A percentile compares a stretch with the other conserved stretches of the same genome.
These are phyloP conservation scores for Berkeleyomyces rouxiae DNA, from an alignment of 2,329 filamentous ascomycete species.

Conservation along the genomic window DNA sequence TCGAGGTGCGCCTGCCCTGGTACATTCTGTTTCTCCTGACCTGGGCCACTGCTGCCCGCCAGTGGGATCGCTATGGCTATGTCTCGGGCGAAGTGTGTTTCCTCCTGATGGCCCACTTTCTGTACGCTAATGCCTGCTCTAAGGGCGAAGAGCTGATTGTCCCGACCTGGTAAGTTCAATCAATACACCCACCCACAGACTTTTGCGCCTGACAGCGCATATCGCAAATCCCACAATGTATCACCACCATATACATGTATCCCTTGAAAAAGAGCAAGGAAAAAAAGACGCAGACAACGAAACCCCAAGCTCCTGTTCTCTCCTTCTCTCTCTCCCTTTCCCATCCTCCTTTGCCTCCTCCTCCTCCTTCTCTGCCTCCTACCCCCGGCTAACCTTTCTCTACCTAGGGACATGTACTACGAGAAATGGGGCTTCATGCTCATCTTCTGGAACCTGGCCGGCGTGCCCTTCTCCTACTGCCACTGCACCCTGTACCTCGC, in stretches of 20 bases:
- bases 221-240: too few relatives aligned
- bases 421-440: conserved; percentile 97
- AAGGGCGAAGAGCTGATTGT: conserved; percentile 87
- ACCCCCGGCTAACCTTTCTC: conserved; percentile 1
- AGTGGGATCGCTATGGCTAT: conserved; percentile 73
- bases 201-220: too few relatives aligned
- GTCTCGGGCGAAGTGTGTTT: conserved; percentile 74
- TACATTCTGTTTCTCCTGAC: conserved; percentile 72
- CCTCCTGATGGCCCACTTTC: conserved; percentile 73
- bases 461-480: conserved; percentile 81
- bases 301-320: too few relatives aligned
- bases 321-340: too few relatives aligned
- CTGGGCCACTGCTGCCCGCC: conserved; percentile 59
- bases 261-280: too few relatives aligned
- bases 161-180: conserved; percentile 46
- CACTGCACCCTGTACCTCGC: conserved; percentile 85
- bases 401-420: conserved; percentile 67
- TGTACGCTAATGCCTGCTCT: conserved; percentile 82
- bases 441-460: conserved; percentile 92
- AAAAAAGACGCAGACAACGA: too few relatives aligned
- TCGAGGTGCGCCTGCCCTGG: conserved; percentile 83
- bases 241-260: too few relatives aligned
- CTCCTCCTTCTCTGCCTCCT: too few relatives aligned
- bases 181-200: not conserved
- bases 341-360: not conserved